Evolutionary conservation across 352 stramenopile species (phyloP).

Genomic region (Pythium sp.): DNA sequence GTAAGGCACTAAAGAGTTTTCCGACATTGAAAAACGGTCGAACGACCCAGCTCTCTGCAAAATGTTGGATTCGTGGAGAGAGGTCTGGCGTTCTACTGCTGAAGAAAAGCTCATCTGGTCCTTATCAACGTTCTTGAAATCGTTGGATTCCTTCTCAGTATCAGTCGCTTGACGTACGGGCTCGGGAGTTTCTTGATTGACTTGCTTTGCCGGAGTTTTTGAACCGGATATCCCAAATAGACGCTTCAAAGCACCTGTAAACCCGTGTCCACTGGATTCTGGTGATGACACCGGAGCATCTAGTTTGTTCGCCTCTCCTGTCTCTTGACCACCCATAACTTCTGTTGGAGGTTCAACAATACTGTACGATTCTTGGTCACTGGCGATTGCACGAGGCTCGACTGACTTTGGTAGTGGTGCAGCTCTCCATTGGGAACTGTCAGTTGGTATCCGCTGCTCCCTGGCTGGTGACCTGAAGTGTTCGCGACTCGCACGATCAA

Average conservation of each 20-base stretch:
- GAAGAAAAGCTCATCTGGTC: not conserved
- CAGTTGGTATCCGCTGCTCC: conserved; percentile 20
- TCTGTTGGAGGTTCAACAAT: conserved; percentile 41
- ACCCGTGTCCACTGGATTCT: conserved; percentile 25
- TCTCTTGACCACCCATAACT: not conserved
- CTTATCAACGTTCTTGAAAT: not conserved
- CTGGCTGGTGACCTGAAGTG: conserved; percentile 19
- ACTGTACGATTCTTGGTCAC: conserved; percentile 48
- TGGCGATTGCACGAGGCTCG: conserved; percentile 18
- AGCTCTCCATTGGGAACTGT: conserved; percentile 21
- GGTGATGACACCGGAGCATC: not conserved
- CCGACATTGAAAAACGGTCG: conserved; percentile 6
- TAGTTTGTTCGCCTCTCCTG: not conserved
- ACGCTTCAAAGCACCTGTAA: conserved; percentile 57
- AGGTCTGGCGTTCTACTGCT: not conserved
- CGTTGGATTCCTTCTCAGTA: not conserved
- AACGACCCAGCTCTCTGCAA: conserved; percentile 9
- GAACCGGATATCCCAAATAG: conserved; percentile 56
- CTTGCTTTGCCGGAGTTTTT: conserved; percentile 15
- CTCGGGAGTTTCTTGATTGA: not conserved
- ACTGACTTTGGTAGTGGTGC: conserved; percentile 10
- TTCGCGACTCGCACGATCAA: conserved; percentile 25
- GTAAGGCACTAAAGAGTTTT: conserved; percentile 13
- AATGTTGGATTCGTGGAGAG: not conserved
- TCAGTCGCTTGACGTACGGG: not conserved